A percentile compares a stretch with the other conserved stretches of the same genome.
phyloP scores from a whole-genome alignment of 179 eudicot genomes.

The Camellia oleifera region DNA sequence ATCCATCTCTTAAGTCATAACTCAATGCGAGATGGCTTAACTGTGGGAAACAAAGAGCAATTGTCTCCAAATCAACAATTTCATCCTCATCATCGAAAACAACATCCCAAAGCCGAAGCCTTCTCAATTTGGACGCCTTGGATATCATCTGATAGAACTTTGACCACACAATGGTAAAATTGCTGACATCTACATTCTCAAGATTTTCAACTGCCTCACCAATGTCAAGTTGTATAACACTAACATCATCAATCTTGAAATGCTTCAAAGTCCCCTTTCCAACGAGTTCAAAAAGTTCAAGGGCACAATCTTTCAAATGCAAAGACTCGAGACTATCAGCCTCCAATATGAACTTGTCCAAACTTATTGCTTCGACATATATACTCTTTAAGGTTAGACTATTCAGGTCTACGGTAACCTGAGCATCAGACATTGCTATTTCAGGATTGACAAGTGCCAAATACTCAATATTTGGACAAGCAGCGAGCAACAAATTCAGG shows the following conservation, averaged over 20 bases:
- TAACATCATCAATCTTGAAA: conserved; percentile 69
- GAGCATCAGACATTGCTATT: conserved; percentile 80
- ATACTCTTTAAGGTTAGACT: conserved; percentile 67
- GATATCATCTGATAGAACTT: conserved; percentile 69
- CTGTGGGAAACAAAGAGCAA: conserved; percentile 59
- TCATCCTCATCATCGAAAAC: conserved; percentile 80
- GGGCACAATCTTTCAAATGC: conserved; percentile 83
- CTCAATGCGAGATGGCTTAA: conserved; percentile 51
- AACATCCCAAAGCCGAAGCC: conserved; percentile 78
- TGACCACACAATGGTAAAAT: conserved; percentile 73
- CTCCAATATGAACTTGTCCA: conserved; percentile 82
- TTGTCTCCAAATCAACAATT: conserved; percentile 64
- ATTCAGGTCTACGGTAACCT: conserved; percentile 62
- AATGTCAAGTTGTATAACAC: conserved; percentile 74
- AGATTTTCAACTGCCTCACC: conserved; percentile 65
- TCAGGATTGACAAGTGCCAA: conserved; percentile 59
- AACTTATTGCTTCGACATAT: conserved; percentile 73
- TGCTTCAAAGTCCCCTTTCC: conserved; percentile 63
- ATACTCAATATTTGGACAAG: conserved; percentile 72
- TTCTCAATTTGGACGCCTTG: conserved; percentile 54
- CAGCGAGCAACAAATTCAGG: conserved; percentile 70
- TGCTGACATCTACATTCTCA: conserved; percentile 67
- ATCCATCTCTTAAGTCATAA: conserved; percentile 48
- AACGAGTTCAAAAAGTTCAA: conserved; percentile 60
- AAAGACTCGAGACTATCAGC: conserved; percentile 76